These are phyloP conservation scores for Aspergillus hiratsukae DNA, from an alignment of 2,329 filamentous ascomycete species.

Conservation along the genomic window DNA sequence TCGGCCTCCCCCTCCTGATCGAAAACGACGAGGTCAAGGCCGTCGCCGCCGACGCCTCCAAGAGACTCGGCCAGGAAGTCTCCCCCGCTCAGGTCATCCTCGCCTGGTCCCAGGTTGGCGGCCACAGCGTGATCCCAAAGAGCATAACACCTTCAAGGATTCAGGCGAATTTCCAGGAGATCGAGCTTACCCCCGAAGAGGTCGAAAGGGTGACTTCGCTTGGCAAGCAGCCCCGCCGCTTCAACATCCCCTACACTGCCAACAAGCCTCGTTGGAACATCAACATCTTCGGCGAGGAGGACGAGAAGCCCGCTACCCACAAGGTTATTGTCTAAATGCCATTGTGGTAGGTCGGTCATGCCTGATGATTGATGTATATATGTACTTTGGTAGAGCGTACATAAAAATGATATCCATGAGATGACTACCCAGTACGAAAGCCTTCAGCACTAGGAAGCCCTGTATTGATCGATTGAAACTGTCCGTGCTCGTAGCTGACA, in stretches of 20 bases:
- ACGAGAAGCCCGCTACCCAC: constrained; percentile 49
- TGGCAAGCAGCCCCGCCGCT: constrained; percentile 31
- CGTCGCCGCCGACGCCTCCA: constrained; percentile 55
- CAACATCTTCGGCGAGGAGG: constrained; percentile 52
- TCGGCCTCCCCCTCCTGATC: constrained; percentile 60
- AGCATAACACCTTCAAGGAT: constrained; percentile 41
- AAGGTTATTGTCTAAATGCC: constrained; percentile 40
- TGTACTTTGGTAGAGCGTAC: background rate
- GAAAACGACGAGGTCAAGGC: constrained; percentile 60
- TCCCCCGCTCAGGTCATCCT: constrained; percentile 37
- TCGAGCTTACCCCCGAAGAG: constrained; percentile 37
- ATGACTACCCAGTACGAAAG: background rate
- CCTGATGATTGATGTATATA: background rate
- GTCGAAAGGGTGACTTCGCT: constrained; percentile 33
- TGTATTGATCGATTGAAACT: too few species aligned
- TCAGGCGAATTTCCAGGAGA: constrained; percentile 40
- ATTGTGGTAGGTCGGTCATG: constrained; percentile 5
- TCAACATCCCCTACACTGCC: constrained; percentile 32
- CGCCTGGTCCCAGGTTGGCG: constrained; percentile 38
- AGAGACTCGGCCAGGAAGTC: constrained; percentile 31
- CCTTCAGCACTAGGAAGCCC: too few species aligned
- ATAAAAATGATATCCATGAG: background rate
- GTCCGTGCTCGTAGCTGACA: too few species aligned
- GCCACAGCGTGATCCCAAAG: constrained; percentile 41
- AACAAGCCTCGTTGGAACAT: constrained; percentile 54